A percentile compares a stretch with the other conserved stretches of the same genome.
These are phyloP conservation scores for Talaromyces sp. DNA, from an alignment of 2,329 filamentous ascomycete genomes.

Conservation along the genomic window DNA sequence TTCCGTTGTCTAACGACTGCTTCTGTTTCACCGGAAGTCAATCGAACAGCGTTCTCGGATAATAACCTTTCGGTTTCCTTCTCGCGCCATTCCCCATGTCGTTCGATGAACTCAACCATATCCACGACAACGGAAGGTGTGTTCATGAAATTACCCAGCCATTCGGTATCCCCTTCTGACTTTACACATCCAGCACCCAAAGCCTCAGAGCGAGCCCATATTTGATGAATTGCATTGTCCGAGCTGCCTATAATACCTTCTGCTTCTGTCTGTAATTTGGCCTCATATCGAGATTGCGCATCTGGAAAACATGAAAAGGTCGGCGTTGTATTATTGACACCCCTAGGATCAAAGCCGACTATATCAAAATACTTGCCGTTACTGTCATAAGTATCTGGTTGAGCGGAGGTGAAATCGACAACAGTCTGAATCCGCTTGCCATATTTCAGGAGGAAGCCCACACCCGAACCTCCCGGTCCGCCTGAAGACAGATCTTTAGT, in stretches of 20 bases:
- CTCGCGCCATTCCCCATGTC: slow-evolving; percentile 22
- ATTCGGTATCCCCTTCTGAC: background rate
- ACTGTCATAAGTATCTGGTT: slow-evolving; percentile 17
- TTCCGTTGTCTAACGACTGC: slow-evolving; percentile 12
- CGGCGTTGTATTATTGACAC: slow-evolving; percentile 26
- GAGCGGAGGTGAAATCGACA: slow-evolving; percentile 19
- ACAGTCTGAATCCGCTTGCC: slow-evolving; percentile 27
- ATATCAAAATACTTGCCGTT: slow-evolving; percentile 28
- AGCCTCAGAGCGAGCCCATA: slow-evolving; percentile 1
- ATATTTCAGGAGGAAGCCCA: slow-evolving; percentile 20
- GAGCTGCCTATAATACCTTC: slow-evolving; percentile 8
- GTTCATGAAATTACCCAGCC: slow-evolving; percentile 15
- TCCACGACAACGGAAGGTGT: slow-evolving; percentile 15
- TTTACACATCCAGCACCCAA: background rate
- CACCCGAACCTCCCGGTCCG: slow-evolving; percentile 9
- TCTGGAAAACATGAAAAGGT: slow-evolving; percentile 25
- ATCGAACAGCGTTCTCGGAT: background rate
- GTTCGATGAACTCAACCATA: slow-evolving; percentile 18
- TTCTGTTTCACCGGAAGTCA: background rate
- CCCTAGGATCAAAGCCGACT: slow-evolving; percentile 32
- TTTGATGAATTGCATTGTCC: slow-evolving; percentile 2
- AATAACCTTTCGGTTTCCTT: slow-evolving; percentile 17
- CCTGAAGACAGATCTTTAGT: background rate
- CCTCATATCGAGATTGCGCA: slow-evolving; percentile 7
- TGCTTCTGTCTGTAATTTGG: slow-evolving; percentile 14